Evolutionary conservation across 2,329 filamentous ascomycete species (phyloP), one percentile per base, ranked within the genome.

Genomic region (Zasmidium angulare): DNA sequence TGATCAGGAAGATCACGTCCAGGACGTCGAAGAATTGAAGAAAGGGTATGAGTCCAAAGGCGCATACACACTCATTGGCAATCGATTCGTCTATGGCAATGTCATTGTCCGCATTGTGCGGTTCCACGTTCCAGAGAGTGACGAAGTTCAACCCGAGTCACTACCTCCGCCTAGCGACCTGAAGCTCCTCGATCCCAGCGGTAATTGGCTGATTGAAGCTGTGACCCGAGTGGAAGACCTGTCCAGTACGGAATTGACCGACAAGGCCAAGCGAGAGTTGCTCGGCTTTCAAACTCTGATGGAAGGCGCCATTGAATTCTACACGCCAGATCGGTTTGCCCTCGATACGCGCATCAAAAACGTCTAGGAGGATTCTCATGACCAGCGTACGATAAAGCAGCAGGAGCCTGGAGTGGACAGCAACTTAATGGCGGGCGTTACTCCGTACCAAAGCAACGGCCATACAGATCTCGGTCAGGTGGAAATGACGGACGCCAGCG

Each of bases 21-120:
- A 29, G 26, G 11, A 29, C 26, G n/a, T 29, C 26, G 26, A 29
- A 43, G 53, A 58, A 24, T 40, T 53, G 49, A 51, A 61, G 2
- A 53, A 62, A 2, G 55, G 48, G 47, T 72, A 72, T 47, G 59
- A 59, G 12, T 67, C 64, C 54, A 58, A 63, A 36, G 82, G 80
- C 4, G 83, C 86, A 66, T 85, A 84, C 67, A 73, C 84, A 53
- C 69, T 83, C 20, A 77, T 82, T 66, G 85, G 85, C 22, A 78
- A 85, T 66, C 79, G 80, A 57, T 84, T 87, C 65, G 78, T 87
- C 40, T 77, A 82, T 58, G 79, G 82, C 55, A 84, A 87, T 66
- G 79, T 84, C 55, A 75, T 84, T 49, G 72, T 88, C 51, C 80
- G 81, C 59, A 71, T 88, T 26, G 80, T 84, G 66, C 83, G 84